Evolutionary conservation across 2,329 filamentous ascomycete species (phyloP), one percentile per base, ranked within the genome.

Genomic region (Claviceps fusiformis): DNA sequence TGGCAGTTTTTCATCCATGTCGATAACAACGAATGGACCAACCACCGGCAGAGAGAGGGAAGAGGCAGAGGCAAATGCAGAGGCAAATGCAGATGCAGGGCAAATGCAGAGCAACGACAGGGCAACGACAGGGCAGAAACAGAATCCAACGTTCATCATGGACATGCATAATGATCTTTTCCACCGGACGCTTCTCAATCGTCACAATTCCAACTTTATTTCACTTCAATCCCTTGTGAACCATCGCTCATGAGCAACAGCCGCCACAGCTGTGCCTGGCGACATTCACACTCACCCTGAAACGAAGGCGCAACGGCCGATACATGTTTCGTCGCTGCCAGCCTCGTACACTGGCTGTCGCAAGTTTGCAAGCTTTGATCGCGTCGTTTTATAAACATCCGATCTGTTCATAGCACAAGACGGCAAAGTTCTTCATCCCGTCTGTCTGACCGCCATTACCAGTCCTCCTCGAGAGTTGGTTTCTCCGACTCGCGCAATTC

Each of bases 301-400:
- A 60, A 59, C 55, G 53, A 24, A 54, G 54, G 52, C 57, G 48
- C 54, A 29, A 13, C 47, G 24, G 44, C 37, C 54, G 31, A 55
- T 27, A 51, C 50, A 37, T 37, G 54, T 58, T 56, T 55, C 48
- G 41, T 48, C 51, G 55, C 46, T 44, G 37, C 35, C 49, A 52
- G 44, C 52, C 59, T 60, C 59, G 55, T 51, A 58, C 59, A 55
- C 54, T 57, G 49, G 54, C 50, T 52, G 60, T 60, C 57, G 55
- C 60, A 58, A 44, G 39, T 57, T 54, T 37, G 54, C 35, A 49
- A 49, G 47, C 31, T 49, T 49, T 49, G 45, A 44, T 56, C 55
- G 37, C 46, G 50, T 45, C 53, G 46, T n/a, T 46, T 49, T 35
- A 41, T 43, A 19, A 47, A 29, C 45, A 27, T 47, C 13, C 0